Evolutionary conservation across 2,329 filamentous ascomycete genomes (phyloP), one percentile per base, ranked within the genome.

Genomic region (Microdochium trichocladiopsis): DNA sequence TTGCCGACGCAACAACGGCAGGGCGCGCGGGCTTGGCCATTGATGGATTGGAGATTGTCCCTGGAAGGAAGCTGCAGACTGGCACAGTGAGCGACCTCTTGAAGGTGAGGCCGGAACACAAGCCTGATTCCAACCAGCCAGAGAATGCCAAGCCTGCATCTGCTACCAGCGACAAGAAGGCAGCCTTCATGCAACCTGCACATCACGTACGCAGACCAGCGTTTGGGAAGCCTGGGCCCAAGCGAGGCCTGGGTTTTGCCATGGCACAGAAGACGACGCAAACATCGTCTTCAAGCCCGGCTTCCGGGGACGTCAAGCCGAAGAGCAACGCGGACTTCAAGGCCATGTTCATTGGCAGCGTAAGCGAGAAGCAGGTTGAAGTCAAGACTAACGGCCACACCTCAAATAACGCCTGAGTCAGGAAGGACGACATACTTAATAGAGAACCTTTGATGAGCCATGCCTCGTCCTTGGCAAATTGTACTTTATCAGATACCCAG

Each of bases 11-110:
- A 2, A 76, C 83, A 2, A 79, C 84, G 33, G 88, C 88, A 0
- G 92, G 92, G 24, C 87, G 81, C 62, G 88, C 87, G 1, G 75
- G 81, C n/a, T 64, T 87, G 8, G 74, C 73, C 24, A 69, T 87
- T 2, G 75, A 82, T 45, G 79, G 79, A 5, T 62, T 74, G 50
- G 76, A 81, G 49, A 77, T 86, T 47, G 76, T 73, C 33, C 60
- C 63, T 48, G 78, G 75, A 2, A 70, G 72, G 33, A 78, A 71
- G 52, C 69, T 87, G 23, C 76, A 74, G 16, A 80, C 76, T 0
- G 84, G 82, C 8, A 71, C 73, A 2, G 63, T 78, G 22, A 72
- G 75, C 14, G 79, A 85, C 53, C 67, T 87, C 24, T 78, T 80
- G 52, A 70, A 71, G 23, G 69, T 76, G 50, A 28, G 21, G 14